Conservation (phyloP, 768 basidiomycete species). For the Auricularia heimuer region DNA sequence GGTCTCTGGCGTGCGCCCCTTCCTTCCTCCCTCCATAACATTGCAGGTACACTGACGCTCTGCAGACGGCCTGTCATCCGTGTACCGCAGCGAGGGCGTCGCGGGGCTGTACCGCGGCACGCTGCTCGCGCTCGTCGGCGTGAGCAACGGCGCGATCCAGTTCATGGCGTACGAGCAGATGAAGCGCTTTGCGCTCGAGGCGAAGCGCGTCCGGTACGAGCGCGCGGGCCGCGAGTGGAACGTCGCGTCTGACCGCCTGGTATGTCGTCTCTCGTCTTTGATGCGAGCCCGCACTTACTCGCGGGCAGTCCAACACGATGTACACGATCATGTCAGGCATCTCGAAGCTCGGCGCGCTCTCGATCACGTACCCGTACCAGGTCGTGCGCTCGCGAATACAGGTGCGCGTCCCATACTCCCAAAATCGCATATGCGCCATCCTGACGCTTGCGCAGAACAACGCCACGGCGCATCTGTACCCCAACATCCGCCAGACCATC, state of each 20-base stretch:
- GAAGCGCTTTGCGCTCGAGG: constrained; percentile 81
- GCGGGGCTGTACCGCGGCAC: constrained; percentile 83
- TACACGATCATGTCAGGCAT: constrained; percentile 89
- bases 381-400: constrained; percentile 91
- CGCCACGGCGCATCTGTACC: constrained; percentile 57
- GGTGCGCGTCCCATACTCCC: too few species aligned
- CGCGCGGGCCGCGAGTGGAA: constrained; percentile 56
- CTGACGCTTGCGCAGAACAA: too few species aligned
- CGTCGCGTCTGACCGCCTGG: constrained; percentile 74
- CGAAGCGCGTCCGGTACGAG: constrained; percentile 54
- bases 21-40: background rate
- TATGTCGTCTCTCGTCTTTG: constrained; percentile 29
- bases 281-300: background rate
- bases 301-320: constrained; percentile 67
- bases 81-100: constrained; percentile 65
- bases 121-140: constrained; percentile 78
- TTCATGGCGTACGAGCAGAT: constrained; percentile 96
- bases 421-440: too few species aligned
- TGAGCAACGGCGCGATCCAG: constrained; percentile 89
- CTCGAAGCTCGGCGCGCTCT: constrained; percentile 78
- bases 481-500: constrained; percentile 75
- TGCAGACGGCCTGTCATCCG: constrained; percentile 61
- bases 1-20: constrained; percentile 58
- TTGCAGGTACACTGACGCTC: background rate
- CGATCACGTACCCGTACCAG: constrained; percentile 92